Evolutionary conservation across 2,329 filamentous ascomycete genomes (phyloP).

Genomic region (Talaromyces pinophilus): DNA sequence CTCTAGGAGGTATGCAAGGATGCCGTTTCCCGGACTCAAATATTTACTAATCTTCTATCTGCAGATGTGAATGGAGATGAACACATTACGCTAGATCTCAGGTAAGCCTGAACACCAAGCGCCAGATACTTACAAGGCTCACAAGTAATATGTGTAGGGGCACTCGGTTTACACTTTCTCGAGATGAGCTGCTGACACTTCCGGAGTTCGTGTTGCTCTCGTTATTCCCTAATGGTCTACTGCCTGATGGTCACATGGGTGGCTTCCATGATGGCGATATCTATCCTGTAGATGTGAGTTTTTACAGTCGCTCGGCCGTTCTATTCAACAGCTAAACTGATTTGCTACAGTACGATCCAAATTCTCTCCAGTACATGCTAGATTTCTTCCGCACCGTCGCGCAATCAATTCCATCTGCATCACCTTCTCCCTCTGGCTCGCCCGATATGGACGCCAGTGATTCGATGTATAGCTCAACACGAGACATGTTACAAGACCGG

Average conservation of each 20-base stretch:
- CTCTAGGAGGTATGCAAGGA: conserved; percentile 70
- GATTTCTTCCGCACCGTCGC: conserved; percentile 97
- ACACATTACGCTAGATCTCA: conserved; percentile 89
- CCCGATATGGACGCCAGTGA: conserved; percentile 68
- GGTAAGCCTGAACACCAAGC: conserved; percentile 58
- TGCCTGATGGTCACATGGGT: conserved; percentile 94
- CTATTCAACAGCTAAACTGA: neutral
- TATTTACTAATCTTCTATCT: conserved; percentile 24
- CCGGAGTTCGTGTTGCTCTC: conserved; percentile 97
- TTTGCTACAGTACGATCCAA: conserved; percentile 79
- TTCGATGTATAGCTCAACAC: conserved; percentile 66
- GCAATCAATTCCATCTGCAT: conserved; percentile 77
- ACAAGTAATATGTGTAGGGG: conserved; percentile 59
- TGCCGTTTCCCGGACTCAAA: neutral
- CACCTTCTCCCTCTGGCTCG: conserved; percentile 65
- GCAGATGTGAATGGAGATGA: conserved; percentile 83
- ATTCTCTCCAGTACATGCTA: conserved; percentile 97
- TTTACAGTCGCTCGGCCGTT: neutral
- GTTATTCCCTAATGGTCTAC: conserved; percentile 97
- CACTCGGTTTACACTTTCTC: conserved; percentile 86
- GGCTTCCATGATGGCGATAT: conserved; percentile 90
- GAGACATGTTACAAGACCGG: conserved; percentile 79
- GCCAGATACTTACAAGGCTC: neutral
- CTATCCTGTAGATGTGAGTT: conserved; percentile 92
- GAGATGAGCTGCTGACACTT: conserved; percentile 91